Conservation (phyloP, 192 early-diverging fungal genomes). For the Podochytrium sp. region DNA sequence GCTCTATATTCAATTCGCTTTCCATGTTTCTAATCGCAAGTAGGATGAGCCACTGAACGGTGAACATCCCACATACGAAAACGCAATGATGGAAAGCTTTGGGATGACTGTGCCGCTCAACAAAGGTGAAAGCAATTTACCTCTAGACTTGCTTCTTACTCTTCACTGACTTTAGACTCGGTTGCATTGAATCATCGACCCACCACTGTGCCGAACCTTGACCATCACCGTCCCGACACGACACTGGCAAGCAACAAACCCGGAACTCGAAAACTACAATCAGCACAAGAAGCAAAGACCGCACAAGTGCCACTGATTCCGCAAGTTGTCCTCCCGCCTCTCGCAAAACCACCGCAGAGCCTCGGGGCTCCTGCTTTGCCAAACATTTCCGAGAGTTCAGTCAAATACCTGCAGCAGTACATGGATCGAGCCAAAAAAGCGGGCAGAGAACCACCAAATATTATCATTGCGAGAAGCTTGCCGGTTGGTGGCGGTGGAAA, state of each 20-base stretch:
- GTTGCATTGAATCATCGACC: no score
- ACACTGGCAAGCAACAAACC: neutral
- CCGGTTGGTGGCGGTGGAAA: neutral
- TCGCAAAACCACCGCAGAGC: neutral
- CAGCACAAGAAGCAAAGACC: constrained; percentile 11
- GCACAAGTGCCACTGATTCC: neutral
- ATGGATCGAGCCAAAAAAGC: constrained; percentile 23
- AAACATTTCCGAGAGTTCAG: constrained; percentile 13
- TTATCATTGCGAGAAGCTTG: neutral
- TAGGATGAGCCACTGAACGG: neutral
- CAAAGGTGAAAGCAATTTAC: neutral
- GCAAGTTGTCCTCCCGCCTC: neutral
- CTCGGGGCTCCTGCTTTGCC: neutral
- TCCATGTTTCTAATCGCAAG: neutral
- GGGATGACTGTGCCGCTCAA: neutral
- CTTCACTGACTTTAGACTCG: no score
- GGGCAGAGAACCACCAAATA: neutral
- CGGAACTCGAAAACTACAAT: neutral
- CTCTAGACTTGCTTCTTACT: no score
- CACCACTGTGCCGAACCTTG: neutral
- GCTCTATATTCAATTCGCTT: neutral
- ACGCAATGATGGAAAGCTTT: constrained; percentile 25
- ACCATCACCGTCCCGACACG: neutral
- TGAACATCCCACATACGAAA: neutral
- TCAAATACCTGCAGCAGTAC: constrained; percentile 22